phyloP scores from a whole-genome alignment of 2,329 filamentous ascomycete species.

The Diaporthe vexans region DNA sequence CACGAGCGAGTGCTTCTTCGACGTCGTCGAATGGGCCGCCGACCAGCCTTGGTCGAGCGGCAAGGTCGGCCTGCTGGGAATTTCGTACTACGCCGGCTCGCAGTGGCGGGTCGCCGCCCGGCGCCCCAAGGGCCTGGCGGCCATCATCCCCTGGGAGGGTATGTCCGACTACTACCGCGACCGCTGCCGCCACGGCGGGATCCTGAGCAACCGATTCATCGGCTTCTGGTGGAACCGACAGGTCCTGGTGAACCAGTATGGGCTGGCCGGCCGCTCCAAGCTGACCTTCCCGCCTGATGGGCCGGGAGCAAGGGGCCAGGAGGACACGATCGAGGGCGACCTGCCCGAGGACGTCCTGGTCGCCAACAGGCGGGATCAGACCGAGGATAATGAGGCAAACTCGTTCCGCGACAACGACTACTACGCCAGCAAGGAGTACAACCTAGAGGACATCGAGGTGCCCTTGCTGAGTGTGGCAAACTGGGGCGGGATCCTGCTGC shows the following conservation, averaged over 20 bases:
- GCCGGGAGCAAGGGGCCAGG: constrained; percentile 49
- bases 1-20: constrained; percentile 63
- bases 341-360: constrained; percentile 65
- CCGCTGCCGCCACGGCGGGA: constrained; percentile 72
- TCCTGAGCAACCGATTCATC: constrained; percentile 71
- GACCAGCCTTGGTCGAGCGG: constrained; percentile 62
- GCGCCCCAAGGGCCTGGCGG: constrained; percentile 59
- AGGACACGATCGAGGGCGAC: constrained; percentile 71
- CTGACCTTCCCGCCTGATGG: constrained; percentile 50
- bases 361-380: constrained; percentile 64
- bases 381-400: constrained; percentile 61
- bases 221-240: constrained; percentile 77
- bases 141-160: constrained; percentile 66
- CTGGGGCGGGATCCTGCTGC: constrained; percentile 79
- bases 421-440: constrained; percentile 76
- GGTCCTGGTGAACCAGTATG: constrained; percentile 78
- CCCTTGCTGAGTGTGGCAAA: constrained; percentile 77
- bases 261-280: constrained; percentile 55
- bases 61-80: constrained; percentile 63
- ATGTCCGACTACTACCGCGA: constrained; percentile 70
- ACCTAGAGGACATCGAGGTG: constrained; percentile 75
- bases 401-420: constrained; percentile 74
- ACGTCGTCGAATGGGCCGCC: constrained; percentile 64
- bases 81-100: constrained; percentile 61
- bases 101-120: constrained; percentile 65